A percentile compares a stretch with the other conserved stretches of the same genome.
Conservation (phyloP, 257 asterid species). For the Schizonepeta tenuifolia region DNA sequence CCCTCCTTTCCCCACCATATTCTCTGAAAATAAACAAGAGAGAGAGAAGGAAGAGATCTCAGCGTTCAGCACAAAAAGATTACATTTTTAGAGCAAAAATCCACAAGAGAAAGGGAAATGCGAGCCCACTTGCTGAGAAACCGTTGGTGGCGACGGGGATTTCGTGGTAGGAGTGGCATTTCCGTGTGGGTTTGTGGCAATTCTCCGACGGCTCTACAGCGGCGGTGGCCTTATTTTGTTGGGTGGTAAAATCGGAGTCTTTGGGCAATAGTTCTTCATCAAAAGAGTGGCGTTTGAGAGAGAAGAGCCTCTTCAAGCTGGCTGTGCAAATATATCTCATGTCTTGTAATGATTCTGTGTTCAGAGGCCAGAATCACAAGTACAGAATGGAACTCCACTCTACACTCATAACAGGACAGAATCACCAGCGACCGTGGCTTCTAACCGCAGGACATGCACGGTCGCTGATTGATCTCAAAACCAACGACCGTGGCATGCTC, state of each 20-base stretch:
- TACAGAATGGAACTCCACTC: constrained; percentile 39
- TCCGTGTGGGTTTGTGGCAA: constrained; percentile 74
- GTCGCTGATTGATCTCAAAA: too few relatives aligned
- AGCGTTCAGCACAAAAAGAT: neutral
- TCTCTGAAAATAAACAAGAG: constrained; percentile 44
- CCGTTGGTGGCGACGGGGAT: constrained; percentile 77
- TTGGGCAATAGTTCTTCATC: constrained; percentile 46
- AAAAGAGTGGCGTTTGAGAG: constrained; percentile 56
- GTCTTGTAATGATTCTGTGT: constrained; percentile 28
- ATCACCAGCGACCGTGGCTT: too few relatives aligned
- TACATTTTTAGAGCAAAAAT: neutral
- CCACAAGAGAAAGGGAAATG: constrained; percentile 7
- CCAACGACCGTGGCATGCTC: too few relatives aligned
- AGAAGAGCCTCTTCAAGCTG: constrained; percentile 75
- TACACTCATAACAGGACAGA: constrained; percentile 34
- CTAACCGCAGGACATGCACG: too few relatives aligned
- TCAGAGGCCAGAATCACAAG: constrained; percentile 38
- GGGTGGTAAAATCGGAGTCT: constrained; percentile 28
- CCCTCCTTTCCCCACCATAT: constrained; percentile 94
- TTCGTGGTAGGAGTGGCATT: constrained; percentile 79
- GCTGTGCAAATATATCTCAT: constrained; percentile 78
- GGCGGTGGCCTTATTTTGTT: constrained; percentile 29
- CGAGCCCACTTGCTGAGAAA: constrained; percentile 60
- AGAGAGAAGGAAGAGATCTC: neutral
- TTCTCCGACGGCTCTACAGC: constrained; percentile 34